Conservation (phyloP, 1,284 basidiomycete species). For the Farysia itapuensis region DNA sequence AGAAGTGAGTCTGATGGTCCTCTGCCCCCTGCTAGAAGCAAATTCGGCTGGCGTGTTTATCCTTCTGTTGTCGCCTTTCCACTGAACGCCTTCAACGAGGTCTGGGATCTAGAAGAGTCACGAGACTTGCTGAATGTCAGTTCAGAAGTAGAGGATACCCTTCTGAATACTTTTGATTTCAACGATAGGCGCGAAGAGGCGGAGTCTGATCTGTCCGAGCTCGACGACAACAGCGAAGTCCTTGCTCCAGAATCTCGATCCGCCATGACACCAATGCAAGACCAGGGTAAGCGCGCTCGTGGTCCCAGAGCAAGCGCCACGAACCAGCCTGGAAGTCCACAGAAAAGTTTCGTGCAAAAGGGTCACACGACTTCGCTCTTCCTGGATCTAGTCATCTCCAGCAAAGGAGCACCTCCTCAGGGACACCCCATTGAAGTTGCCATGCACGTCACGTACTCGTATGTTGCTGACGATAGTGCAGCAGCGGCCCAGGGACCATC, state of each 20-base stretch:
- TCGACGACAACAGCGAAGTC: constrained; percentile 5
- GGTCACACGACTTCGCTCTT: constrained; percentile 25
- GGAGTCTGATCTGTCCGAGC: constrained; percentile 8
- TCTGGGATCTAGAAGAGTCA: constrained; percentile 46
- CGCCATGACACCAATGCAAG: not conserved
- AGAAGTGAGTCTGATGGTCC: not conserved
- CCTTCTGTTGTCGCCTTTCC: constrained; percentile 27
- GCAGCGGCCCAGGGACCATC: not conserved
- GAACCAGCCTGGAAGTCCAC: not conserved
- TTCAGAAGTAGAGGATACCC: constrained; percentile 1
- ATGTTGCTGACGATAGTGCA: constrained; percentile 5
- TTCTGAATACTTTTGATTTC: not conserved
- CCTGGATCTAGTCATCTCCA: constrained; percentile 18
- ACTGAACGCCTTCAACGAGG: constrained; percentile 44
- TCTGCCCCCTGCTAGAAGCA: not conserved
- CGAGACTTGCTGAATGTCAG: constrained; percentile 24
- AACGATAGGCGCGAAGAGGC: constrained; percentile 7
- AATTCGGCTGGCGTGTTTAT: constrained; percentile 20
- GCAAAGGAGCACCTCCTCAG: constrained; percentile 2
- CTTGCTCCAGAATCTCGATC: not conserved
- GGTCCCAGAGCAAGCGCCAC: not conserved
- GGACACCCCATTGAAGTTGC: constrained; percentile 19
- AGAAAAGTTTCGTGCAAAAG: constrained; percentile 15
- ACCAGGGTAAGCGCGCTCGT: not conserved
- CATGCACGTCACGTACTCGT: constrained; percentile 42